Evolutionary conservation across 176 grass and related monocot genomes (phyloP).

Genomic region (Lolium rigidum): DNA sequence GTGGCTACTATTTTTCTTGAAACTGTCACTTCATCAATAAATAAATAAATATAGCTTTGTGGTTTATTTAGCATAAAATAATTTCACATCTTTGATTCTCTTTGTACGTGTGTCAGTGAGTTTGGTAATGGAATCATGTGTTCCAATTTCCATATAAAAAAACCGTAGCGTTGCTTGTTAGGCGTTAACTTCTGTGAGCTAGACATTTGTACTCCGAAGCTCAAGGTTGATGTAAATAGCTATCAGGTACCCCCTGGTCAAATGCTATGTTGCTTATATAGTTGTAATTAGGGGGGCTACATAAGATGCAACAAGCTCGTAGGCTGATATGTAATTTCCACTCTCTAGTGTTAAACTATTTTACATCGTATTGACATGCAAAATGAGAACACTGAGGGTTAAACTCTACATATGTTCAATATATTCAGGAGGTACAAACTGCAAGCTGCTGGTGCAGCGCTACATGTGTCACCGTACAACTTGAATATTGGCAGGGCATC

Average conservation of each 20-base stretch:
- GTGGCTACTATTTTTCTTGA: slow-evolving; percentile 1
- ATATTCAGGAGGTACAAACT: slow-evolving; percentile 28
- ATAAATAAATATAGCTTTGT: background rate
- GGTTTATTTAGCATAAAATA: slow-evolving; percentile 22
- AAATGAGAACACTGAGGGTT: too few species aligned
- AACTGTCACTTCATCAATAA: background rate
- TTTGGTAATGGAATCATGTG: too few species aligned
- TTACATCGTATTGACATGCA: too few species aligned
- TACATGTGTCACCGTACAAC: slow-evolving; percentile 1
- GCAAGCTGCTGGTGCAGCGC: slow-evolving; percentile 31
- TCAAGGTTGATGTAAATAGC: background rate
- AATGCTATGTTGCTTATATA: too few species aligned
- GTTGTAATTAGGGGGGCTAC: too few species aligned
- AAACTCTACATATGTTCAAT: background rate
- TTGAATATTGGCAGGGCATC: slow-evolving; percentile 35
- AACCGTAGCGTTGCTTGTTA: slow-evolving; percentile 3
- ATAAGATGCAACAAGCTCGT: too few species aligned
- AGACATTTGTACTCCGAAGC: slow-evolving; percentile 14
- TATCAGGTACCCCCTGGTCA: too few species aligned
- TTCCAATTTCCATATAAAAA: too few species aligned
- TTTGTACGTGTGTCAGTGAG: background rate
- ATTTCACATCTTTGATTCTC: background rate
- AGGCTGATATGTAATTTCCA: too few species aligned
- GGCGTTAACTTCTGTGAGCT: slow-evolving; percentile 1
- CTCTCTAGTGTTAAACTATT: too few species aligned